These are phyloP conservation scores for Pseudocercospora pini-densiflorae DNA, from an alignment of 2,329 filamentous ascomycete genomes.

Conservation along the genomic window DNA sequence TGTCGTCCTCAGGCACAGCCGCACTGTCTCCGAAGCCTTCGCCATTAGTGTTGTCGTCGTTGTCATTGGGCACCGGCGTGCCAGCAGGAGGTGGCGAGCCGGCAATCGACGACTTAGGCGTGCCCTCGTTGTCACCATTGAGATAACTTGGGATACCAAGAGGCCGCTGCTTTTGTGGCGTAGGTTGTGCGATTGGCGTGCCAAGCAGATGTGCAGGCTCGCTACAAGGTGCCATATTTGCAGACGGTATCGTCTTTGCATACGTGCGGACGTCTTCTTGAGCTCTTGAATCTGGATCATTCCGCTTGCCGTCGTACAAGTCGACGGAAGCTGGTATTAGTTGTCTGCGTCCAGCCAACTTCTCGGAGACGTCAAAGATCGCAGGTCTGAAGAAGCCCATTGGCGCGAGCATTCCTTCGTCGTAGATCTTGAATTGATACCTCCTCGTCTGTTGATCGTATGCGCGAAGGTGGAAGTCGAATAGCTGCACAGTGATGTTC, in stretches of 20 bases:
- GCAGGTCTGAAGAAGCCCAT: slow-evolving; percentile 92
- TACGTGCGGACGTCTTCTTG: slow-evolving; percentile 70
- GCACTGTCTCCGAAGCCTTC: slow-evolving; percentile 50
- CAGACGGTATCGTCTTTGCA: slow-evolving; percentile 48
- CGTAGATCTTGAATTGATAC: slow-evolving; percentile 95
- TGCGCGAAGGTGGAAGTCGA: slow-evolving; percentile 87
- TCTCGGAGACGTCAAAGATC: slow-evolving; percentile 82
- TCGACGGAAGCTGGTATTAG: slow-evolving; percentile 89
- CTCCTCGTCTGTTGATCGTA: slow-evolving; percentile 88
- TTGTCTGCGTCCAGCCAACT: slow-evolving; percentile 78
- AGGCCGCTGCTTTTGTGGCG: slow-evolving; percentile 37
- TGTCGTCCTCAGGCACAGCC: slow-evolving; percentile 44
- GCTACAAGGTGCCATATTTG: slow-evolving; percentile 45
- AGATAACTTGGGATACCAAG: slow-evolving; percentile 72
- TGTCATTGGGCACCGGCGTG: slow-evolving; percentile 66
- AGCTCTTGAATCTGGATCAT: slow-evolving; percentile 85
- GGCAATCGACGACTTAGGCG: slow-evolving; percentile 82
- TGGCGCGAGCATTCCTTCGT: slow-evolving; percentile 91
- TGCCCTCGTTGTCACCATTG: slow-evolving; percentile 71
- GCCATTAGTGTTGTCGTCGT: slow-evolving; percentile 51
- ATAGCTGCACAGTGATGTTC: slow-evolving; percentile 84
- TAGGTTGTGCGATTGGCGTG: slow-evolving; percentile 32
- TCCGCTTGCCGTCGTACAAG: slow-evolving; percentile 88
- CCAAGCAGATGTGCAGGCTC: slow-evolving; percentile 51
- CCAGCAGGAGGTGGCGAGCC: slow-evolving; percentile 86